Evolutionary conservation across 768 basidiomycete genomes (phyloP), one percentile per base, ranked within the genome.

Genomic region (Podaxis pistillaris): DNA sequence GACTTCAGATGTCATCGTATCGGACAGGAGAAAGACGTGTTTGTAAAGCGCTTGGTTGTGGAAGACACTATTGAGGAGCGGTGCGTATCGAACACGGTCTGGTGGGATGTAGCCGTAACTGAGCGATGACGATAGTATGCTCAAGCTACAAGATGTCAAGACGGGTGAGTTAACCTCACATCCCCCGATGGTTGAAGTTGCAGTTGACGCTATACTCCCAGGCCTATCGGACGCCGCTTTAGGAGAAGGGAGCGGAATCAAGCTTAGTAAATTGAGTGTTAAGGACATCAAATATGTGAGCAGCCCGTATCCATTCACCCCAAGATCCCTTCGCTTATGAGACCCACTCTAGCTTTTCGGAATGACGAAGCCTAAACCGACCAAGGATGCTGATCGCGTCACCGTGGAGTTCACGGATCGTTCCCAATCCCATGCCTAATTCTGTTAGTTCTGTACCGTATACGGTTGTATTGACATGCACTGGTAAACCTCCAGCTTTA

Each of bases 1-100:
- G 17, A 46, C 37, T 73, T 71, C 64, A 84, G 87, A 41, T 85
- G 84, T 12, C 87, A 90, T 72, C 83, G 88, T 24, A 82, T 89
- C 50, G 88, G 89, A 0, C 89, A 91, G 69, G 82, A 86, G 64
- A 89, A 89, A 68, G 73, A 82, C 30, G 89, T 91, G 1, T 82
- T 78, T 65, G 82, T 90, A 63, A 87, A 88, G 69, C 85, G 88
- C 22, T 75, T 89, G 2, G 83, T 90, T 11, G 83, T 90, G 7
- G 77, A 81, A 64, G 73, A 89, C 66, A 89, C 89, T 2, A 86
- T 90, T 57, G 93, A 94, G 72, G 88, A 93, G 68, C 83, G 91
- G 86, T 86, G 64, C 22, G 81, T 70, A n/a, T 11, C 15, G n/a
- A 38, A n/a, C 33, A 33, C 33, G 9, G 36, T 24, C 11, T 26